Conservation (phyloP, 306 rosid species). For the Mucuna pruriens region DNA sequence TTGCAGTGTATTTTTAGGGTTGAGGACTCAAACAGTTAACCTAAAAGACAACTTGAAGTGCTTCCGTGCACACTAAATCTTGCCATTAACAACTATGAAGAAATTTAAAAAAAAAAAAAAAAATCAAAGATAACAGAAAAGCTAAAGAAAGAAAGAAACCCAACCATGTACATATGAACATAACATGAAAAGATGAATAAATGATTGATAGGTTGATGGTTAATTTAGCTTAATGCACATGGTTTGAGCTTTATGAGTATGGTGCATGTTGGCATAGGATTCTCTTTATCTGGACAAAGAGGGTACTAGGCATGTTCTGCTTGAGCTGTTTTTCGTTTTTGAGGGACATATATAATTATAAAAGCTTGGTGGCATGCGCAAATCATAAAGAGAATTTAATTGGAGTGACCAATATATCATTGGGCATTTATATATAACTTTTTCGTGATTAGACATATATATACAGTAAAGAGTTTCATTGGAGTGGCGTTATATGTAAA, state of each 20-base stretch:
- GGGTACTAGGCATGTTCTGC: not conserved
- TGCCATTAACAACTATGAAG: not conserved
- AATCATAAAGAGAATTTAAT: not conserved
- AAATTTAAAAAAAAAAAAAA: not conserved
- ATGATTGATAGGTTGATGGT: not conserved
- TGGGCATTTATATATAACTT: not conserved
- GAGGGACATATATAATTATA: conserved; percentile 15
- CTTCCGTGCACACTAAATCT: not conserved
- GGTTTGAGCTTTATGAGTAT: not conserved
- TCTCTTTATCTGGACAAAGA: not conserved
- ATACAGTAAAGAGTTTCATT: not conserved
- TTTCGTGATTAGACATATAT: not conserved
- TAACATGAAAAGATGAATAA: not conserved
- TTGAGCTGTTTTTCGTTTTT: not conserved
- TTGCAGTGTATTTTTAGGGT: not conserved
- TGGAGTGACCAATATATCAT: conserved; percentile 2
- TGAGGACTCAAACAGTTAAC: not conserved
- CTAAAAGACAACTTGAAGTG: not conserved
- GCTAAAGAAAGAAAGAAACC: not conserved
- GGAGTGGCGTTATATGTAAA: not conserved
- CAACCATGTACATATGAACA: not conserved
- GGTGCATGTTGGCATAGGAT: conserved; percentile 2
- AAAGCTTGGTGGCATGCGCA: not conserved
- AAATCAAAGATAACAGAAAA: too few relatives aligned
- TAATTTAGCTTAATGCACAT: conserved; percentile 17